phyloP scores from a whole-genome alignment of 2,329 filamentous ascomycete genomes.

The Diaporthe vaccinii region DNA sequence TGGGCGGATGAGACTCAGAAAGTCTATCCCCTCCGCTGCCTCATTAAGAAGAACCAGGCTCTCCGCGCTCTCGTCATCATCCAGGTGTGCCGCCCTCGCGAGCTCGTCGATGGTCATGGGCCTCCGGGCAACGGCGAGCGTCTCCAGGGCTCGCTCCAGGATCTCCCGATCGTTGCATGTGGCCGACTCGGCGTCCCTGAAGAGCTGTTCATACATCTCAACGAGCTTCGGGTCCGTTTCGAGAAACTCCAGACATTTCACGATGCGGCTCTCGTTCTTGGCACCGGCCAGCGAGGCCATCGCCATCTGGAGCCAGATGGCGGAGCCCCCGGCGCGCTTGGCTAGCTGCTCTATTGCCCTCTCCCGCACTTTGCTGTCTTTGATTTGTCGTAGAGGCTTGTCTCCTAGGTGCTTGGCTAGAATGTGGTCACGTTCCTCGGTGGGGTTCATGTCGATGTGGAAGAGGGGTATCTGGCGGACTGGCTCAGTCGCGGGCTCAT shows the following conservation, averaged over 20 bases:
- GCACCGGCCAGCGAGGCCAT: slow-evolving; percentile 3
- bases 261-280: slow-evolving; percentile 1
- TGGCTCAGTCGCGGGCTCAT: background rate
- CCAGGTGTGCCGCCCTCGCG: background rate
- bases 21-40: background rate
- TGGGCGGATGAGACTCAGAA: background rate
- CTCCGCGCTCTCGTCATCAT: background rate
- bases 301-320: slow-evolving; percentile 13
- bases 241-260: background rate
- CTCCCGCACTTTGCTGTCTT: background rate
- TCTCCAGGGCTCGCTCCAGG: slow-evolving; percentile 17
- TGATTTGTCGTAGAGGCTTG: background rate
- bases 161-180: slow-evolving; percentile 14
- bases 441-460: slow-evolving; percentile 3
- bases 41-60: background rate
- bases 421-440: background rate
- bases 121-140: background rate
- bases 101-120: slow-evolving; percentile 16
- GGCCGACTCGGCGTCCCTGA: background rate
- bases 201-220: background rate
- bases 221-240: background rate
- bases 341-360: slow-evolving; percentile 9
- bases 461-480: background rate
- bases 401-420: background rate
- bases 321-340: background rate